These are phyloP conservation scores for Trichocomaceae sp. DNA, from an alignment of 2,329 filamentous ascomycete genomes.

Conservation along the genomic window DNA sequence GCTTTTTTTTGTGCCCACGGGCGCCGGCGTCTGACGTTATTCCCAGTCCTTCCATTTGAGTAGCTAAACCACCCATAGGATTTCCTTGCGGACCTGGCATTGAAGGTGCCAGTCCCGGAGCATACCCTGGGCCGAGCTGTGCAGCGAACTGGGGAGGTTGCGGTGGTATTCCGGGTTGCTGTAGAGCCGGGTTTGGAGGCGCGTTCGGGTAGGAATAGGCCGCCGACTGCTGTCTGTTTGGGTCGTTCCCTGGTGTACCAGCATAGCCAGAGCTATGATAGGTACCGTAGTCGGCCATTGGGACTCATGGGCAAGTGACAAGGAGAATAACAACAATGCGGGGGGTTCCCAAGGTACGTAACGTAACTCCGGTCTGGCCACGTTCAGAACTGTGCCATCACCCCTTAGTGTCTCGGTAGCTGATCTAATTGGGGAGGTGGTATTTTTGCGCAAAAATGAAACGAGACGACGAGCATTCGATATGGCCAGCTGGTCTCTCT, in stretches of 20 bases:
- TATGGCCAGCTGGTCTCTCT: background rate
- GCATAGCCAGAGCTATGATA: conserved; percentile 36
- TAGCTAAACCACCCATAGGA: conserved; percentile 38
- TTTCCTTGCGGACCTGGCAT: conserved; percentile 23
- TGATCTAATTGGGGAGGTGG: background rate
- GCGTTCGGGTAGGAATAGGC: conserved; percentile 47
- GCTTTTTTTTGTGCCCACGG: conserved; percentile 71
- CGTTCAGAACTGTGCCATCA: conserved; percentile 13
- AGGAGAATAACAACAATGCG: conserved; percentile 2
- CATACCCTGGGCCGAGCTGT: conserved; percentile 23
- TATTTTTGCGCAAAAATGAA: background rate
- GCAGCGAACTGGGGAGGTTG: conserved; percentile 22
- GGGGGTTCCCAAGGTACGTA: conserved; percentile 8
- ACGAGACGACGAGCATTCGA: background rate
- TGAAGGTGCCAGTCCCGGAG: conserved; percentile 21
- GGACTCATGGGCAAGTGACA: conserved; percentile 25
- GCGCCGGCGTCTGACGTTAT: conserved; percentile 48
- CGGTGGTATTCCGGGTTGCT: conserved; percentile 26
- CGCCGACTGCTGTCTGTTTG: conserved; percentile 49
- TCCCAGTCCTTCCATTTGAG: conserved; percentile 72
- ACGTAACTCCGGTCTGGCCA: background rate
- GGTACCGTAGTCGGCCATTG: conserved; percentile 38
- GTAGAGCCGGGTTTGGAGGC: conserved; percentile 27
- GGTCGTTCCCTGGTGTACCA: conserved; percentile 41
- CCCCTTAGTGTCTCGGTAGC: background rate